Evolutionary conservation across 2,329 filamentous ascomycete genomes (phyloP).

Genomic region (Scleromitrula shiraiana): DNA sequence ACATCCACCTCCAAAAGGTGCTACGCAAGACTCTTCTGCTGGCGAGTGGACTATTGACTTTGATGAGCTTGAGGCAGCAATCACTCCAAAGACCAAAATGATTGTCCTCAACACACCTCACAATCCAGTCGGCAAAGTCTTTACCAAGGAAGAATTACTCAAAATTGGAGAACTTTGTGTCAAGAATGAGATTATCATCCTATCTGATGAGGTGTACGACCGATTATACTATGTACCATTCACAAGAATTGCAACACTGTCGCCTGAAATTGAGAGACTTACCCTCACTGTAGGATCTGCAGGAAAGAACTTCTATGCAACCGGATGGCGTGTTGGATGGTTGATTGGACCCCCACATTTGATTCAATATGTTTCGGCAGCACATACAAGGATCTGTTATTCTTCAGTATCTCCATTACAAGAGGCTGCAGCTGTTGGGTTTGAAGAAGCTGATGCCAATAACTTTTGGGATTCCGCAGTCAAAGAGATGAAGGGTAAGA

Average conservation of each 20-base stretch:
- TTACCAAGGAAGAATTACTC: slow-evolving; percentile 73
- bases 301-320: slow-evolving; percentile 97
- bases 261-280: slow-evolving; percentile 77
- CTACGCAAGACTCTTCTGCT: slow-evolving; percentile 71
- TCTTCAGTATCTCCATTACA: slow-evolving; percentile 88
- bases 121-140: slow-evolving; percentile 96
- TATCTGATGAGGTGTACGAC: slow-evolving; percentile 92
- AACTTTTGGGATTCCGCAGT: slow-evolving; percentile 85
- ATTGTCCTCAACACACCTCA: slow-evolving; percentile 82
- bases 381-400: slow-evolving; percentile 95
- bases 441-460: slow-evolving; percentile 77
- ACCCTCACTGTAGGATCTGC: slow-evolving; percentile 93
- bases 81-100: slow-evolving; percentile 89
- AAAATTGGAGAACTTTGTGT: slow-evolving; percentile 83
- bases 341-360: slow-evolving; percentile 82
- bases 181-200: slow-evolving; percentile 87
- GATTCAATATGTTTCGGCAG: slow-evolving; percentile 84
- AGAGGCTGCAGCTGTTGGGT: slow-evolving; percentile 88
- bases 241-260: slow-evolving; percentile 83
- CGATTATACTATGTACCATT: slow-evolving; percentile 92
- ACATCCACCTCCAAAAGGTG: slow-evolving; percentile 76
- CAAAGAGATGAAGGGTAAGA: slow-evolving; percentile 81
- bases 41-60: slow-evolving; percentile 86
- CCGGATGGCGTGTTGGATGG: slow-evolving; percentile 93
- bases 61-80: slow-evolving; percentile 68